phyloP scores from a whole-genome alignment of 345 rosid genomes.

The Eucalyptus curtisii region DNA sequence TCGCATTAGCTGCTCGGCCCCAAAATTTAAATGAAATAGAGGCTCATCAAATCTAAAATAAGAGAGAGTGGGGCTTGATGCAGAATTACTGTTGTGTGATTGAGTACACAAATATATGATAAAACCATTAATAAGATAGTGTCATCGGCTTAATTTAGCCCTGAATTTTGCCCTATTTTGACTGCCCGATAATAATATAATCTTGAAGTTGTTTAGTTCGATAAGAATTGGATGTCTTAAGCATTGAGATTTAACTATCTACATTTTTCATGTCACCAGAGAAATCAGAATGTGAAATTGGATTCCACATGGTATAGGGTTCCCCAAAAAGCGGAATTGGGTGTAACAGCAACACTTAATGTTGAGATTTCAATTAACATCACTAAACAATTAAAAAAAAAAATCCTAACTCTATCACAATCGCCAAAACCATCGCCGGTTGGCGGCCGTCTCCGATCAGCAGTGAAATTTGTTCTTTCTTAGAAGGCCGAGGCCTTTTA shows the following conservation, averaged over 20 bases:
- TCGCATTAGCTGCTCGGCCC: neutral
- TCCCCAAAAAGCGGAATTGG: neutral
- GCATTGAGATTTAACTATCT: neutral
- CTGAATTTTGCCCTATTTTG: neutral
- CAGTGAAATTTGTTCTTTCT: neutral
- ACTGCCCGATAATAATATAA: neutral
- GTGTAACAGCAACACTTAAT: neutral
- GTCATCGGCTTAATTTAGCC: neutral
- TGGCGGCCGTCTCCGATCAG: fast-evolving
- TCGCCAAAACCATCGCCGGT: neutral
- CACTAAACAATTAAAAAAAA: neutral
- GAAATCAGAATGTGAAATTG: neutral
- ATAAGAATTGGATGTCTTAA: neutral
- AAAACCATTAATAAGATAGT: neutral
- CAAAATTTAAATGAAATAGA: neutral
- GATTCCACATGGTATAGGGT: neutral
- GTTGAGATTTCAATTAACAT: neutral
- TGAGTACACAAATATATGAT: neutral
- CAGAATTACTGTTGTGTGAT: neutral
- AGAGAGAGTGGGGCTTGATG: neutral
- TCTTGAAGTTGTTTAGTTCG: neutral
- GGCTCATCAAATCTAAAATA: too few relatives aligned
- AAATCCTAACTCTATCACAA: neutral
- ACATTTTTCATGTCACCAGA: neutral
- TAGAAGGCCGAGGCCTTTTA: neutral